A percentile compares a stretch with the other conserved stretches of the same genome.
These are phyloP conservation scores for Calonectria pseudoreteaudii DNA, from an alignment of 2,329 filamentous ascomycete genomes.

Conservation along the genomic window DNA sequence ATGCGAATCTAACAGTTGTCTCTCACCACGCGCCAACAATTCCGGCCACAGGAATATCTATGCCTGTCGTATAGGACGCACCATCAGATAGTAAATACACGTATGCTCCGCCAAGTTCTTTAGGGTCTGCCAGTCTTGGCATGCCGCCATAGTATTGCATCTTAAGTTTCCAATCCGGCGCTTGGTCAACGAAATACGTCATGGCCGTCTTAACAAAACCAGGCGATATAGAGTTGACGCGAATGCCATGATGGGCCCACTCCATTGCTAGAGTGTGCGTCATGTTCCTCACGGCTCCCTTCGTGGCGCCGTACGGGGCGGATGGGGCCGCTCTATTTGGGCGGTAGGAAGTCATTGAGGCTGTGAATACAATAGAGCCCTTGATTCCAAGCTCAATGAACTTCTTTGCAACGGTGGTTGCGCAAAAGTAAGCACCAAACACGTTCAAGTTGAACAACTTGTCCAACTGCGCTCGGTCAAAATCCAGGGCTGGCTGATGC, in stretches of 20 bases:
- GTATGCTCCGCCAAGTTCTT: neutral
- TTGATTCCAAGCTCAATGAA: constrained; percentile 2
- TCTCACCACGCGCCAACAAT: neutral
- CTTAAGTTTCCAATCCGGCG: neutral
- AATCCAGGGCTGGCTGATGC: neutral
- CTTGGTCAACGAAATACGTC: neutral
- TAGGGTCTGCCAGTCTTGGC: neutral
- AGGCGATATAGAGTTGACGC: constrained; percentile 60
- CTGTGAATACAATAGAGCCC: neutral
- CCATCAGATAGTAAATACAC: neutral
- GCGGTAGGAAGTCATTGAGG: neutral
- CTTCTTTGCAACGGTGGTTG: neutral
- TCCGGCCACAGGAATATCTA: neutral
- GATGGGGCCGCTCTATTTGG: neutral
- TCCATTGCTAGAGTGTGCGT: constrained; percentile 58
- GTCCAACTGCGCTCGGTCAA: neutral
- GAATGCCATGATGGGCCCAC: constrained; percentile 59
- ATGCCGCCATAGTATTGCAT: constrained; percentile 1
- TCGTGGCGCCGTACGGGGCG: constrained; percentile 49
- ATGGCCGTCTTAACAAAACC: constrained; percentile 52
- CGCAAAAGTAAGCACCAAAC: neutral
- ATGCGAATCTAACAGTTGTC: neutral
- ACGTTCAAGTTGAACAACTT: neutral
- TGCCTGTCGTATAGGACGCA: neutral
- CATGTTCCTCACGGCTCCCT: constrained; percentile 56